phyloP scores from a whole-genome alignment of 192 early-diverging fungal genomes.

The Borealophlyctis nickersoniae region DNA sequence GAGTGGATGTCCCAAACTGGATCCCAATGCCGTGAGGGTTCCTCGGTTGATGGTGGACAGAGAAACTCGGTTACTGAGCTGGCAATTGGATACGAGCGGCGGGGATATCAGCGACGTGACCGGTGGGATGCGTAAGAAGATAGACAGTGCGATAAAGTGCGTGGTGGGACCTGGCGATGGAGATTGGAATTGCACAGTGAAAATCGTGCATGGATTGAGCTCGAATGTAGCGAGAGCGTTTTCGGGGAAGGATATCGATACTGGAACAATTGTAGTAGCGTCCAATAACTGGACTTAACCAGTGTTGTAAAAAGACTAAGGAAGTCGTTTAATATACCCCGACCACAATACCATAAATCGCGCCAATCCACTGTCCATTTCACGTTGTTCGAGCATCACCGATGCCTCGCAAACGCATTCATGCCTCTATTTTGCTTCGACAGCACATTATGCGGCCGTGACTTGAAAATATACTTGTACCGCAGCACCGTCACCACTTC shows the following conservation, averaged over 20 bases:
- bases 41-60: background rate
- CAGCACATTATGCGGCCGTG: conserved; percentile 22
- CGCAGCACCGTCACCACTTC: conserved; percentile 22
- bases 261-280: no score
- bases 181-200: background rate
- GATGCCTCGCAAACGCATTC: conserved; percentile 7
- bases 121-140: background rate
- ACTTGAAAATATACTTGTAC: conserved; percentile 29
- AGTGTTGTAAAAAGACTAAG: no score
- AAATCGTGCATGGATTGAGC: no score
- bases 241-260: no score
- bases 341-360: no score
- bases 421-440: conserved; percentile 22
- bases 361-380: no score
- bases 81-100: background rate
- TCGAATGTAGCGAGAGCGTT: no score
- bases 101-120: background rate
- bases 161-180: background rate
- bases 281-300: no score
- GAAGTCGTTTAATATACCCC: no score
- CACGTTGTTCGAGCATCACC: no score
- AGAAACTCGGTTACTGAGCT: background rate
- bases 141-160: background rate
- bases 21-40: background rate
- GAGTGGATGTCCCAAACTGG: background rate